Percentiles rank a stretch among this genome's conserved stretches.
Conservation (phyloP, 306 rosid species). For the Begonia loranthoides region DNA sequence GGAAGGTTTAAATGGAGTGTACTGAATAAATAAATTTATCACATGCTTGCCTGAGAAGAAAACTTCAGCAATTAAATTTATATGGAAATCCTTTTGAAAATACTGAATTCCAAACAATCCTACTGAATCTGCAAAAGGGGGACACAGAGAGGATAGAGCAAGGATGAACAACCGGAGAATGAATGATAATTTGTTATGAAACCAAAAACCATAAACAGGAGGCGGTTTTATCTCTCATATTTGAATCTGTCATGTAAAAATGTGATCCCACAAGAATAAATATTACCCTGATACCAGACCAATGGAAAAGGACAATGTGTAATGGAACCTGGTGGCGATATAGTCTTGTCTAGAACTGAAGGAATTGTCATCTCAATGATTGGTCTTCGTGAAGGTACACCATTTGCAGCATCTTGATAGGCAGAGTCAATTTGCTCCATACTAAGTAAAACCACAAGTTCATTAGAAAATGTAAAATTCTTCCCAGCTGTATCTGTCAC, state of each 20-base stretch:
- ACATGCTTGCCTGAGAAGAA: conserved; percentile 64
- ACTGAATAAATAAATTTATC: conserved; percentile 77
- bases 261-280: neutral
- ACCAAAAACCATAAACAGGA: no score
- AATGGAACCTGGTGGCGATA: conserved; percentile 76
- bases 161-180: no score
- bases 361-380: conserved; percentile 95
- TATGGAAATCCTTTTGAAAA: no score
- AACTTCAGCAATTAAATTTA: no score
- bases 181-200: no score
- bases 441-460: conserved; percentile 19
- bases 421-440: conserved; percentile 89
- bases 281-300: neutral
- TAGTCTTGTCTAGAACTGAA: conserved; percentile 69
- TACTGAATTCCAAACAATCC: no score
- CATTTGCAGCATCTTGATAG: conserved; percentile 67
- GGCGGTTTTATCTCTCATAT: no score
- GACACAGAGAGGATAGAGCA: no score
- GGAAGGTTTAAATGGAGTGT: conserved; percentile 72
- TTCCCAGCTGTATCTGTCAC: no score
- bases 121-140: no score
- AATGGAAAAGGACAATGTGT: neutral
- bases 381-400: conserved; percentile 74
- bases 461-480: no score
- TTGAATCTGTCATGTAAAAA: no score